Percentiles rank a stretch among this genome's conserved stretches.
Evolutionary conservation across 371 early-diverging fungal species (phyloP).

Genomic region (Chytridiales sp.): DNA sequence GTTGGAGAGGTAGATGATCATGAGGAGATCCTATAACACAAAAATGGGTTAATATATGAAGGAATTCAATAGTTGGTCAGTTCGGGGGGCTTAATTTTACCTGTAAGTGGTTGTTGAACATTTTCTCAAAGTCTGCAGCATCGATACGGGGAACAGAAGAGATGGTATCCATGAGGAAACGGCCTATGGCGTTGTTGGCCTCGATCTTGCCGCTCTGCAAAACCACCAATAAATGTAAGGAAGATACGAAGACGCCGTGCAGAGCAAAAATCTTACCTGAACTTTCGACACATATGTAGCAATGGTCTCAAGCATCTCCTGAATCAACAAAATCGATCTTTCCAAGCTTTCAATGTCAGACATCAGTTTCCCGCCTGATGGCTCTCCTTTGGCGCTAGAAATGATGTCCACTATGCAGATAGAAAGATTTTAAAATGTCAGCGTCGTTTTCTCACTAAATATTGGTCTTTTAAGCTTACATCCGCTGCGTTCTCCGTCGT

Average conservation of each 20-base stretch:
- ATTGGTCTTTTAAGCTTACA: slow-evolving; percentile 53
- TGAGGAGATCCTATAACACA: slow-evolving; percentile 85
- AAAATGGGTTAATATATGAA: background rate
- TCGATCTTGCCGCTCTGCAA: slow-evolving; percentile 57
- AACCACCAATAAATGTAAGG: background rate
- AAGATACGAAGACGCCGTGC: background rate
- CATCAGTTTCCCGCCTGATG: slow-evolving; percentile 38
- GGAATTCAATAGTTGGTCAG: background rate
- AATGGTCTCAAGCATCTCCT: slow-evolving; percentile 83
- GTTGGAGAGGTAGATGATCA: slow-evolving; percentile 93
- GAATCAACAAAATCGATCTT: slow-evolving; percentile 71
- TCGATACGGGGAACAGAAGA: slow-evolving; percentile 88
- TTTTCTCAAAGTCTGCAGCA: slow-evolving; percentile 77
- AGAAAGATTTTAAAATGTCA: background rate
- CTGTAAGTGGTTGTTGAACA: slow-evolving; percentile 82
- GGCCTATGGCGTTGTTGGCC: slow-evolving; percentile 82
- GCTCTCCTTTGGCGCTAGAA: slow-evolving; percentile 62
- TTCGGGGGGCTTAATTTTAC: slow-evolving; percentile 12
- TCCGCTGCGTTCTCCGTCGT: slow-evolving; percentile 83
- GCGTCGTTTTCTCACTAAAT: background rate
- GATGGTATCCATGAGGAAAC: slow-evolving; percentile 90
- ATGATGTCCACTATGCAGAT: slow-evolving; percentile 68
- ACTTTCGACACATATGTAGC: slow-evolving; percentile 79
- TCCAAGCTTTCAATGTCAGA: slow-evolving; percentile 92
- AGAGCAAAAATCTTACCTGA: slow-evolving; percentile 41